Conservation (phyloP, 129 eudicot genomes). For the Calendula officinalis region DNA sequence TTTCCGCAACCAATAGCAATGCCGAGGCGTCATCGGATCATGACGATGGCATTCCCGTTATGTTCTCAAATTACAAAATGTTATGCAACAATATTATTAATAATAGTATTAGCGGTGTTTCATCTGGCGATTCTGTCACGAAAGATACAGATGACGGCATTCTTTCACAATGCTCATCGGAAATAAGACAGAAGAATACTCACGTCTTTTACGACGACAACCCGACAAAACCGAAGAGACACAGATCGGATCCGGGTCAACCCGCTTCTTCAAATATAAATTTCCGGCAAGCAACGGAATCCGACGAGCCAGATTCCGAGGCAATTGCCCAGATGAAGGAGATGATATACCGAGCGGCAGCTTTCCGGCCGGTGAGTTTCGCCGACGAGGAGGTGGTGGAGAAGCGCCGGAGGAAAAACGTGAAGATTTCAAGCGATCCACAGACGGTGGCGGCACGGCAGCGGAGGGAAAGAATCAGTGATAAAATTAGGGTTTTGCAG, state of each 20-base stretch:
- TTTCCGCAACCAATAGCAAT: slow-evolving; percentile 51
- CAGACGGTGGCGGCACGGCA: slow-evolving; percentile 97
- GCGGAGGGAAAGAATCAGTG: slow-evolving; percentile 84
- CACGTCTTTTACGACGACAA: neutral
- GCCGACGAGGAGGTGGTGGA: slow-evolving; percentile 47
- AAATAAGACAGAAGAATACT: slow-evolving; percentile 5
- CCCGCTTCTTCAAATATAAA: slow-evolving; percentile 68
- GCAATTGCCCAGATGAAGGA: slow-evolving; percentile 91
- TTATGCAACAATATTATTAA: slow-evolving; percentile 30
- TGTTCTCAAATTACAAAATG: slow-evolving; percentile 46
- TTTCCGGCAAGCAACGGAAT: slow-evolving; percentile 54
- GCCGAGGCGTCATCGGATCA: slow-evolving; percentile 42
- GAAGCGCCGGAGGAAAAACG: slow-evolving; percentile 77
- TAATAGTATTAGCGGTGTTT: slow-evolving; percentile 11
- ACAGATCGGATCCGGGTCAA: slow-evolving; percentile 36
- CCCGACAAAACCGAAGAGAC: slow-evolving; percentile 36
- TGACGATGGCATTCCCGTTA: slow-evolving; percentile 47
- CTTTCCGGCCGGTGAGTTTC: slow-evolving; percentile 84
- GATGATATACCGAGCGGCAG: slow-evolving; percentile 90
- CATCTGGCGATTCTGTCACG: slow-evolving; percentile 37
- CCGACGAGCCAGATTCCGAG: slow-evolving; percentile 74
- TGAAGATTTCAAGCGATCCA: slow-evolving; percentile 75
- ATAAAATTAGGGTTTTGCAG: slow-evolving; percentile 83
- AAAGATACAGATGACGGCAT: slow-evolving; percentile 28
- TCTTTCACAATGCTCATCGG: slow-evolving; percentile 25